Base-by-base conservation (phyloP, 208 protist species). In the Leptomonas pyrrhocoris region DNA sequence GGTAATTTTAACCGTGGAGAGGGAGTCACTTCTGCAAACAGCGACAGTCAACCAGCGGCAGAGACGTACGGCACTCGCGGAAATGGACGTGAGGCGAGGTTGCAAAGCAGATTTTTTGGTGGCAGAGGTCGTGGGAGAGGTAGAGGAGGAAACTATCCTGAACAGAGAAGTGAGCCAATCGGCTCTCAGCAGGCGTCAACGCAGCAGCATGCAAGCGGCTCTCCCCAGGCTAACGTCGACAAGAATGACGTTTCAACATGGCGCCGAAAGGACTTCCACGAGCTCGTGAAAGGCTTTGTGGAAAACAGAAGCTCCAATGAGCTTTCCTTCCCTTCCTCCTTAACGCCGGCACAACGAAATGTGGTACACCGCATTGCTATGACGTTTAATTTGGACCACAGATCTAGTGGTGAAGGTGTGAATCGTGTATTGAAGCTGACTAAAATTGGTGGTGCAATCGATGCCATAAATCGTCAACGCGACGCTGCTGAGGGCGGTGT, bases 241-340 rank as follows among this genome's bases (percentile, higher is more conserved):
- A 75, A 80, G 60, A 79, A 88, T 56, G 75, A 86, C 50, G 68
- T 87, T 13, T 70, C 69, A n/a, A 81, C 80, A n/a, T 93, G 87
- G 85, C 71, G 81, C 31, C 79, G 88, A 46, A 93, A 92, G 34
- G 85, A 88, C 45, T 88, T 94, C 51, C 61, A 86, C 63, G 86
- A 76, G 21, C 74, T 96, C 16, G 78, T 96, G 30, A 83, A 82
- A 30, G 86, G 79, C 4, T 96, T 96, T 77, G 79, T 92, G 13
- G 77, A 94, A 30, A 81, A 87, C 65, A 82, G 81, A 42, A 75
- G 73, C 40, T 76, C 79, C 13, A 72, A 68, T 38, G 83, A 94
- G 74, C 68, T 94, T 46, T 68, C 76, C 0, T 90, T 96, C 62
- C 91, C 91, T 4, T 68, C 84, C 42, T 89, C 86, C 8, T 66